A percentile compares a stretch with the other conserved stretches of the same genome.
Conservation (phyloP, 2,329 filamentous ascomycete genomes). For the Rhinocladiella similis region DNA sequence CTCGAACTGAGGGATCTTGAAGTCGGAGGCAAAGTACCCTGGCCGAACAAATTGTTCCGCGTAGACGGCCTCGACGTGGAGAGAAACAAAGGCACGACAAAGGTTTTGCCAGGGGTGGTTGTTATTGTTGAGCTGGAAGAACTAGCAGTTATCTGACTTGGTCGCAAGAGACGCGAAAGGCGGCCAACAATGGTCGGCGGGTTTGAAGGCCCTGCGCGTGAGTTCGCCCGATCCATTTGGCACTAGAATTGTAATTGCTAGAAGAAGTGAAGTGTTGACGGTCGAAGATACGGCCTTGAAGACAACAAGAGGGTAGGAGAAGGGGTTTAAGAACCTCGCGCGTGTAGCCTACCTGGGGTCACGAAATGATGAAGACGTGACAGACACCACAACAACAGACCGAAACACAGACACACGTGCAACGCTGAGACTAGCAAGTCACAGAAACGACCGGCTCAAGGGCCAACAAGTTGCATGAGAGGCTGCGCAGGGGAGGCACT, state of each 20-base stretch:
- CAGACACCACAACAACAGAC: conserved; percentile 6
- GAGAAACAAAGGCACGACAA: conserved; percentile 19
- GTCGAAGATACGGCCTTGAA: too few species aligned
- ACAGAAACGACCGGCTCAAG: conserved; percentile 3
- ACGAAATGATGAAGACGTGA: not conserved
- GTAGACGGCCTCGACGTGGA: conserved; percentile 13
- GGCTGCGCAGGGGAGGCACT: not conserved
- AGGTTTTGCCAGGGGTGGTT: conserved; percentile 12
- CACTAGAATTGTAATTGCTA: not conserved
- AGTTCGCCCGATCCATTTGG: not conserved
- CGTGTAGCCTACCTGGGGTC: not conserved
- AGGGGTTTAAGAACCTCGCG: not conserved
- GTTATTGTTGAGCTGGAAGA: conserved; percentile 7
- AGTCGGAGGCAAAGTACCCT: conserved; percentile 11
- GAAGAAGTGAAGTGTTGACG: too few species aligned
- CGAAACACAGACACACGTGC: conserved; percentile 5
- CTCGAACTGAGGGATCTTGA: conserved; percentile 29
- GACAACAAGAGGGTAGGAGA: not conserved
- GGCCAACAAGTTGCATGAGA: conserved; percentile 4
- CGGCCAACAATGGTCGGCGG: conserved; percentile 4
- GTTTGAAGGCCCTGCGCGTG: not conserved
- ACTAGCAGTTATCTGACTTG: not conserved
- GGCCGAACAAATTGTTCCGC: conserved; percentile 15
- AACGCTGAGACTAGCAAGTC: conserved; percentile 2
- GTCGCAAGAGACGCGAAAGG: conserved; percentile 14